Evolutionary conservation across 257 asterid species (phyloP).

Genomic region (Solanum etuberosum): DNA sequence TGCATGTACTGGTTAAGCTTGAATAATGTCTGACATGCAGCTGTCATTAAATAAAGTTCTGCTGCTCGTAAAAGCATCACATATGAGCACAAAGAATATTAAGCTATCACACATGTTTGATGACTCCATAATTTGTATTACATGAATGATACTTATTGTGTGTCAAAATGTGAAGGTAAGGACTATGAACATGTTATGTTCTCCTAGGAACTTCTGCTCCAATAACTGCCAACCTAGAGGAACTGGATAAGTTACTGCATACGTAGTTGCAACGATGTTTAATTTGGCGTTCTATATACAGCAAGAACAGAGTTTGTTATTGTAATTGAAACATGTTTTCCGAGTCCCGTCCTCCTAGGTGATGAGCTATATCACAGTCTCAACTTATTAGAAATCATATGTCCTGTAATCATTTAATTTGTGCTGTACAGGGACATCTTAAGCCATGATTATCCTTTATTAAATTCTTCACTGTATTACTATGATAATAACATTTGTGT

Average conservation of each 20-base stretch:
- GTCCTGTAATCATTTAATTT: background rate
- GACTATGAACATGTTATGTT: background rate
- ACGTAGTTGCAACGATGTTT: background rate
- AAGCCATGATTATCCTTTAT: background rate
- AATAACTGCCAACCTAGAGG: background rate
- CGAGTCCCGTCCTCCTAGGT: background rate
- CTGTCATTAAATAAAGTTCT: background rate
- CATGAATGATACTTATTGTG: background rate
- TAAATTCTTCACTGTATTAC: background rate
- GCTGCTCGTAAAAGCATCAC: background rate
- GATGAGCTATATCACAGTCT: background rate
- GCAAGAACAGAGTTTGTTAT: background rate
- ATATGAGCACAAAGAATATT: background rate
- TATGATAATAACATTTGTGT: background rate
- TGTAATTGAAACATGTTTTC: background rate
- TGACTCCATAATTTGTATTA: background rate
- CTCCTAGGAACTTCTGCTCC: background rate
- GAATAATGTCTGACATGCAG: background rate
- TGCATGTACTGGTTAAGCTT: background rate
- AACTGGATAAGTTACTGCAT: background rate
- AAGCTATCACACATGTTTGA: background rate
- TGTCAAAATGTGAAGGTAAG: background rate
- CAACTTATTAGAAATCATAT: background rate
- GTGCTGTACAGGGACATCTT: background rate
- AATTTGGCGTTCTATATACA: background rate